Evolutionary conservation across 192 early-diverging fungal genomes (phyloP).

Genomic region (Paraglomus occultum): DNA sequence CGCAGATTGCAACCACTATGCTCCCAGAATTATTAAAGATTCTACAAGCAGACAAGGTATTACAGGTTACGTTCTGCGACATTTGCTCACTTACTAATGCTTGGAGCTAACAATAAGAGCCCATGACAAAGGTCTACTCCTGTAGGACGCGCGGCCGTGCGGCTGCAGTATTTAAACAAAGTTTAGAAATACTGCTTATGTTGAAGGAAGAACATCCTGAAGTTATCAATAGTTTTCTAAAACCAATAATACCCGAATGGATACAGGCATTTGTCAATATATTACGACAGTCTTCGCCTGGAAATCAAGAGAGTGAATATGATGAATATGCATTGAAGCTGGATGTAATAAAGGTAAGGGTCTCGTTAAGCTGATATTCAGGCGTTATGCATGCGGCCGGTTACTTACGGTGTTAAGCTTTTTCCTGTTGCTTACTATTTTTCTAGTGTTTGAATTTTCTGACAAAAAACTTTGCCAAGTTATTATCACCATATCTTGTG

Average conservation of each 20-base stretch:
- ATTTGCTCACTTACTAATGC: too few relatives aligned
- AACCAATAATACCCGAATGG: slow-evolving; percentile 80
- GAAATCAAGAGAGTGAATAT: slow-evolving; percentile 44
- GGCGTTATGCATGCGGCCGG: background rate
- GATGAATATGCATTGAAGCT: slow-evolving; percentile 67
- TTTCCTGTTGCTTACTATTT: background rate
- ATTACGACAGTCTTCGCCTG: slow-evolving; percentile 55
- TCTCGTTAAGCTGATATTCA: background rate
- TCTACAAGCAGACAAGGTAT: slow-evolving; percentile 56
- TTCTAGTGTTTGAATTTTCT: slow-evolving; percentile 59
- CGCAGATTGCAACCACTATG: slow-evolving; percentile 74
- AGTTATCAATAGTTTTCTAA: slow-evolving; percentile 65
- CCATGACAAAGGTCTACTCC: slow-evolving; percentile 48
- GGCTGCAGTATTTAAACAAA: slow-evolving; percentile 79
- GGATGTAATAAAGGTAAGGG: slow-evolving; percentile 65
- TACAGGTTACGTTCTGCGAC: slow-evolving; percentile 6
- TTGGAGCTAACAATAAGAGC: too few relatives aligned
- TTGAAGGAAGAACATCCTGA: slow-evolving; percentile 76
- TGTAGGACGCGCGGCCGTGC: slow-evolving; percentile 71
- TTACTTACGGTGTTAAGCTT: background rate
- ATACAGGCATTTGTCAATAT: slow-evolving; percentile 63
- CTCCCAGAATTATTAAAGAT: slow-evolving; percentile 85
- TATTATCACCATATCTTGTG: slow-evolving; percentile 47
- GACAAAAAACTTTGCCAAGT: slow-evolving; percentile 62
- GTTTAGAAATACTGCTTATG: slow-evolving; percentile 79